phyloP scores from a whole-genome alignment of 352 stramenopile species.

The Peronospora belbahrii region DNA sequence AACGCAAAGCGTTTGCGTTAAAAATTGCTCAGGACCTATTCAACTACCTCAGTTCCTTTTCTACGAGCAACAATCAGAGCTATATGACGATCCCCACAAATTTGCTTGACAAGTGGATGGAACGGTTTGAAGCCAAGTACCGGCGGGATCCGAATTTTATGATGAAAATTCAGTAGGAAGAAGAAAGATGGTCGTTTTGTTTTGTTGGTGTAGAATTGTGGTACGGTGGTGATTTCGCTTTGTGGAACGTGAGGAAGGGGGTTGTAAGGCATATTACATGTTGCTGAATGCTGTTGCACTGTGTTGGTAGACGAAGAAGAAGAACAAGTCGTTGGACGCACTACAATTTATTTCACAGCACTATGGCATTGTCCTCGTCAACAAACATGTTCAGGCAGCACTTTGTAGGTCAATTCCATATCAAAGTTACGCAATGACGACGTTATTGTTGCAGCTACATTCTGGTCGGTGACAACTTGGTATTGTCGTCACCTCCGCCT shows the following conservation, averaged over 20 bases:
- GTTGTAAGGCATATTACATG: too few relatives aligned
- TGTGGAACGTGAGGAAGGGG: background rate
- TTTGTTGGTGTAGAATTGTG: background rate
- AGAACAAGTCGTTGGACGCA: too few relatives aligned
- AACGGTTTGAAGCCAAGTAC: slow-evolving; percentile 86
- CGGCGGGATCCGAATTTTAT: slow-evolving; percentile 88
- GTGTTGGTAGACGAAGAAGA: too few relatives aligned
- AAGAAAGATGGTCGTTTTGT: background rate
- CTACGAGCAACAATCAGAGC: slow-evolving; percentile 50
- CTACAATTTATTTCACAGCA: background rate
- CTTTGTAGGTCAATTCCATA: background rate
- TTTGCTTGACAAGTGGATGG: slow-evolving; percentile 88
- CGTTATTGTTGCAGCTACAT: too few relatives aligned
- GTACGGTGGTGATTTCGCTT: background rate
- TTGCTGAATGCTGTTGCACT: too few relatives aligned
- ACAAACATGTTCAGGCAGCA: background rate
- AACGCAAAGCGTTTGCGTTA: slow-evolving; percentile 79
- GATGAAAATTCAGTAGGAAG: slow-evolving; percentile 59
- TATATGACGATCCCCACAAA: slow-evolving; percentile 88
- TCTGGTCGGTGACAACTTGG: too few relatives aligned
- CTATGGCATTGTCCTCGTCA: background rate
- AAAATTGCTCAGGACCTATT: slow-evolving; percentile 91
- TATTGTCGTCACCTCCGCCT: too few relatives aligned
- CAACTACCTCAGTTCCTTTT: slow-evolving; percentile 89
- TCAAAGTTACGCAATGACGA: background rate